These are phyloP conservation scores for Serendipita sp. DNA, from an alignment of 768 basidiomycete species.

Conservation along the genomic window DNA sequence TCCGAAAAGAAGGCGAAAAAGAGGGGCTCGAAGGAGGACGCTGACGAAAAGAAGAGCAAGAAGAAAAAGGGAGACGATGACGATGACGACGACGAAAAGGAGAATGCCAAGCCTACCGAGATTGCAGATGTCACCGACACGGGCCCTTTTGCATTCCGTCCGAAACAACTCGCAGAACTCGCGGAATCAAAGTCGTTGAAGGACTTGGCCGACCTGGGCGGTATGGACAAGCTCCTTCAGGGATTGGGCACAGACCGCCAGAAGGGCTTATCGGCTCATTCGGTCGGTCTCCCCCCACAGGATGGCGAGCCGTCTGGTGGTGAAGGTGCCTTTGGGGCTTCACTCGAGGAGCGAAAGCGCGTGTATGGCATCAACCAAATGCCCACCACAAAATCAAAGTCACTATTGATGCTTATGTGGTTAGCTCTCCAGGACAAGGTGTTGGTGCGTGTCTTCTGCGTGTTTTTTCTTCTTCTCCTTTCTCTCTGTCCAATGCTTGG, in stretches of 20 bases:
- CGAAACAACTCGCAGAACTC: slow-evolving; percentile 62
- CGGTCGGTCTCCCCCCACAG: slow-evolving; percentile 10
- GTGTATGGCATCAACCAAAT: slow-evolving; percentile 67
- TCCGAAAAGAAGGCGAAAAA: not conserved
- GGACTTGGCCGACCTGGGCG: slow-evolving; percentile 52
- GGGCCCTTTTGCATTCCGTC: slow-evolving; percentile 57
- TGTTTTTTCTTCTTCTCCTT: not conserved
- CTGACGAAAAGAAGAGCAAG: not conserved
- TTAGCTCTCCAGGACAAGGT: slow-evolving; percentile 81
- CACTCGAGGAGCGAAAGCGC: slow-evolving; percentile 42
- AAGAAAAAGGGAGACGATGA: not conserved
- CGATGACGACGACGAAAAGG: not conserved
- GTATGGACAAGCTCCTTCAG: slow-evolving; percentile 43
- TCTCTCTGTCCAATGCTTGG: too few relatives aligned
- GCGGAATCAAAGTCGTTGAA: slow-evolving; percentile 80
- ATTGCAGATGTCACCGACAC: slow-evolving; percentile 33
- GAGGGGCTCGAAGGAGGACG: not conserved
- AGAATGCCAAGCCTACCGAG: not conserved
- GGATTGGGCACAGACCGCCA: slow-evolving; percentile 54
- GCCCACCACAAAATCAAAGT: slow-evolving; percentile 53
- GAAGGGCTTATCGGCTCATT: slow-evolving; percentile 20
- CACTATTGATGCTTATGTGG: slow-evolving; percentile 67
- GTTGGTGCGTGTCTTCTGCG: slow-evolving; percentile 35
- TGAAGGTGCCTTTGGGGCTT: slow-evolving; percentile 25
- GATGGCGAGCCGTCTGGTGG: slow-evolving; percentile 3